Conservation (phyloP, 768 basidiomycete species). For the Tricholomella constricta region DNA sequence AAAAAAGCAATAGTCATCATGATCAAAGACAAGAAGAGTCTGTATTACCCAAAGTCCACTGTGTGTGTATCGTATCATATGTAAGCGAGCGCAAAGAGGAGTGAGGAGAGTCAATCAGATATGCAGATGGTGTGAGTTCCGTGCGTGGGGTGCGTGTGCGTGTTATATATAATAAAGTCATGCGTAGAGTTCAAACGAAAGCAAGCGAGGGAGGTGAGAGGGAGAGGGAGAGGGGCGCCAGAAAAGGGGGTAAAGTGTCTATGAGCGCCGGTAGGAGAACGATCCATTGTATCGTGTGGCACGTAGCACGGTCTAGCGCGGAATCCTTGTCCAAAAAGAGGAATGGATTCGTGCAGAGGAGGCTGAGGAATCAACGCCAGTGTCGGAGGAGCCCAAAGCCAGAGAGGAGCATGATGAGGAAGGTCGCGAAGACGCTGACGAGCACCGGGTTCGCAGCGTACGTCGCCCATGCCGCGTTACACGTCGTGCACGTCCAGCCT, state of each 20-base stretch:
- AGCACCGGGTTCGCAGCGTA: slow-evolving; percentile 53
- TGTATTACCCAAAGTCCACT: slow-evolving; percentile 13
- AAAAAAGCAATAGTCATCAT: too few relatives aligned
- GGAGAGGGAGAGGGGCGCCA: too few relatives aligned
- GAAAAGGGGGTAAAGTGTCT: too few relatives aligned
- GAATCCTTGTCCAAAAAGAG: too few relatives aligned
- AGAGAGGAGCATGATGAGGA: slow-evolving; percentile 68
- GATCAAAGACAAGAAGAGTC: too few relatives aligned
- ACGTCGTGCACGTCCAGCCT: slow-evolving; percentile 62
- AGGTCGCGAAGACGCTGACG: slow-evolving; percentile 52
- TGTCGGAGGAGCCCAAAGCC: slow-evolving; percentile 58
- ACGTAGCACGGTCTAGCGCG: too few relatives aligned
- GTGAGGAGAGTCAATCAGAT: too few relatives aligned
- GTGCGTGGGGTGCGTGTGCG: background rate
- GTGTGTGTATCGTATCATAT: slow-evolving; percentile 4
- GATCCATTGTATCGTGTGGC: too few relatives aligned
- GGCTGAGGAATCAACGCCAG: slow-evolving; percentile 7
- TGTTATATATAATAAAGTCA: background rate
- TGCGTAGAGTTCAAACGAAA: background rate
- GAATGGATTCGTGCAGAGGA: too few relatives aligned
- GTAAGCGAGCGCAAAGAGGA: slow-evolving; percentile 1
- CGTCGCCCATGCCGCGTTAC: slow-evolving; percentile 40
- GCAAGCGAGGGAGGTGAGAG: background rate
- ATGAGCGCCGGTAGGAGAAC: too few relatives aligned
- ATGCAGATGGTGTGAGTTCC: too few relatives aligned